Base-by-base conservation (phyloP, 2,329 filamentous ascomycete genomes). In the Cladorrhinum sp. region DNA sequence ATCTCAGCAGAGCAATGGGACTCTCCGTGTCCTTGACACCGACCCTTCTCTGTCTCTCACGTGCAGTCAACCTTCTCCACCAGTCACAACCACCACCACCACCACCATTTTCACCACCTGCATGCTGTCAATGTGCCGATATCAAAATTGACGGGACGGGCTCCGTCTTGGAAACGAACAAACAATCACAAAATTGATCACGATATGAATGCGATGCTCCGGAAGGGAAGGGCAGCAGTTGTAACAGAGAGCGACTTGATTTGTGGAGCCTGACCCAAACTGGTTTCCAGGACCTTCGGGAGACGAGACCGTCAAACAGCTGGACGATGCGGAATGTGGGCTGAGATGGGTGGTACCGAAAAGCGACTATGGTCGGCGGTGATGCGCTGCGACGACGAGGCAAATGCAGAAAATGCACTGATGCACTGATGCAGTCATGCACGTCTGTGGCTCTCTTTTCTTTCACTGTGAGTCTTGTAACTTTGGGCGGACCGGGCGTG, bases 211-310 rank as follows among this genome's bases (percentile, higher is more conserved):
- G n/a, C n/a, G n/a, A n/a, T n/a, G n/a, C n/a, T n/a, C n/a, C n/a
- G n/a, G n/a, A n/a, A n/a, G n/a, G n/a, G n/a, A n/a, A n/a, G n/a
- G n/a, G n/a, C n/a, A n/a, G n/a, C n/a, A n/a, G n/a, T n/a, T n/a
- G n/a, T n/a, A n/a, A n/a, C n/a, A n/a, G n/a, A n/a, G n/a, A n/a
- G n/a, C n/a, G n/a, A n/a, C n/a, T n/a, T n/a, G n/a, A n/a, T n/a
- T n/a, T n/a, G n/a, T n/a, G n/a, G n/a, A n/a, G n/a, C 36, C 36
- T 12, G 16, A 42, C 36, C 10, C 10, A 3, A 16, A 42, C 3
- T 42, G n/a, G 36, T 42, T 42, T 46, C 42, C n/a, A 46, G 42
- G 49, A 21, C 39, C 54, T 42, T 56, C 54, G 54, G 54, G 24
- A 49, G 18, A 46, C 33, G 42, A 30, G 20, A 52, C 24, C 21